phyloP scores from a whole-genome alignment of 352 stramenopile species.

The Phytophthora agathidicida region DNA sequence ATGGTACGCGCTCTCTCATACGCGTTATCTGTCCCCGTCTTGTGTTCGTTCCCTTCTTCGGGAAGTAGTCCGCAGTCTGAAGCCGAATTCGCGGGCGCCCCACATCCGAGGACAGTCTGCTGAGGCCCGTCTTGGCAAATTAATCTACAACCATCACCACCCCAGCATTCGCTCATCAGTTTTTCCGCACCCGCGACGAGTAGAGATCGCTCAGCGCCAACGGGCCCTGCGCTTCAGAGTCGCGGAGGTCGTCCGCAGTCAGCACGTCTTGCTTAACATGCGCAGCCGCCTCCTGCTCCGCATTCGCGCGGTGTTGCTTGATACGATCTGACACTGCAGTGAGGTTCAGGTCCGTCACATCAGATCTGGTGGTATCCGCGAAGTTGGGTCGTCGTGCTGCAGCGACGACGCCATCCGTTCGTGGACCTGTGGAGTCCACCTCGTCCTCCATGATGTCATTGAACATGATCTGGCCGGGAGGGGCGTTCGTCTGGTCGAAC shows the following conservation, averaged over 20 bases:
- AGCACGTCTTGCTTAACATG: slow-evolving; percentile 48
- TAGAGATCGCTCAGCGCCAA: slow-evolving; percentile 56
- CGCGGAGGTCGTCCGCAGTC: slow-evolving; percentile 58
- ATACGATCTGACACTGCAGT: slow-evolving; percentile 60
- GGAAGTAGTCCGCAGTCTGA: slow-evolving; percentile 12
- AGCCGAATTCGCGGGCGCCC: neutral
- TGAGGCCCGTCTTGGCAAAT: slow-evolving; percentile 20
- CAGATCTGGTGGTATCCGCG: slow-evolving; percentile 31
- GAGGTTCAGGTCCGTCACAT: slow-evolving; percentile 54
- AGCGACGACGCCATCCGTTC: slow-evolving; percentile 2
- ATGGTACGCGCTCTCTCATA: slow-evolving; percentile 30
- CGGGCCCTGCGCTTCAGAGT: slow-evolving; percentile 45
- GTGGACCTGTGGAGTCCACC: slow-evolving; percentile 25
- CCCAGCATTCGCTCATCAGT: slow-evolving; percentile 3
- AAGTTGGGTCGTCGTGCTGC: slow-evolving; percentile 22
- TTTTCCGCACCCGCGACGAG: slow-evolving; percentile 31
- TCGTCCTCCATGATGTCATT: slow-evolving; percentile 73
- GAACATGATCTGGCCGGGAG: slow-evolving; percentile 51
- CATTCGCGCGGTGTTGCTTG: slow-evolving; percentile 50
- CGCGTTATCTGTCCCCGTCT: slow-evolving; percentile 25
- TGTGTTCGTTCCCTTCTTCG: slow-evolving; percentile 7
- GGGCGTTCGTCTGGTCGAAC: slow-evolving; percentile 23
- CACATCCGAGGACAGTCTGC: neutral
- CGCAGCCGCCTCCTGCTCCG: slow-evolving; percentile 26
- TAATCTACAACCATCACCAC: slow-evolving; percentile 31